A percentile compares a stretch with the other conserved stretches of the same genome.
phyloP scores from a whole-genome alignment of 2,329 filamentous ascomycete genomes.

The Alternaria gansuensis region DNA sequence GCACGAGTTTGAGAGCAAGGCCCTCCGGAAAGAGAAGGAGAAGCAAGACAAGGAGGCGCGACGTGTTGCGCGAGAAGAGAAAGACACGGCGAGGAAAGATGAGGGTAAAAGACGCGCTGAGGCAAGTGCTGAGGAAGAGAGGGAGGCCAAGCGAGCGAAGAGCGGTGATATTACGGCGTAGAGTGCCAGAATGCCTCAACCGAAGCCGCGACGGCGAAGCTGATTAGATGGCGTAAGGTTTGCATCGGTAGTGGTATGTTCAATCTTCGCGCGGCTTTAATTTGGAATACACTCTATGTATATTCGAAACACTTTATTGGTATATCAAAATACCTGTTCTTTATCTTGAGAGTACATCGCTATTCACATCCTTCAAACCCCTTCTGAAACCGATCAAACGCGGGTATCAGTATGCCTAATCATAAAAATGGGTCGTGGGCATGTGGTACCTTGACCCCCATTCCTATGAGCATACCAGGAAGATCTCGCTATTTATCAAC shows the following conservation, averaged over 20 bases:
- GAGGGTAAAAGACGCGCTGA: slow-evolving; percentile 49
- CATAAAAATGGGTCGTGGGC: too few species aligned
- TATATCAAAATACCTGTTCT: background rate
- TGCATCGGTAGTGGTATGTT: slow-evolving; percentile 4
- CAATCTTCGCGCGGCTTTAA: background rate
- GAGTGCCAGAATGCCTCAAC: background rate
- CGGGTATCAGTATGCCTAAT: too few species aligned
- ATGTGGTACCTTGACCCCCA: background rate
- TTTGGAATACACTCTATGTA: background rate
- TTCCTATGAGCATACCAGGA: background rate
- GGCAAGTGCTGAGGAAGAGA: slow-evolving; percentile 39
- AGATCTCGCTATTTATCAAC: too few species aligned
- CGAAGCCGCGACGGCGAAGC: slow-evolving; percentile 3
- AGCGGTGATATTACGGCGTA: slow-evolving; percentile 33
- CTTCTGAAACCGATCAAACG: too few species aligned
- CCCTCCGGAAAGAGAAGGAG: slow-evolving; percentile 87
- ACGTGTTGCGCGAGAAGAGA: slow-evolving; percentile 44
- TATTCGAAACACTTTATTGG: background rate
- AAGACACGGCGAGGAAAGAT: slow-evolving; percentile 38
- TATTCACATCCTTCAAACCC: background rate
- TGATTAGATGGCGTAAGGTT: slow-evolving; percentile 6
- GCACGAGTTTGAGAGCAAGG: slow-evolving; percentile 99
- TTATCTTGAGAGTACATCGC: background rate
- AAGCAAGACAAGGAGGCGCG: slow-evolving; percentile 67
- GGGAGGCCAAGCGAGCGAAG: slow-evolving; percentile 47